Base-by-base conservation (phyloP, 2,329 filamentous ascomycete genomes). In the Dactylellina cionopaga region DNA sequence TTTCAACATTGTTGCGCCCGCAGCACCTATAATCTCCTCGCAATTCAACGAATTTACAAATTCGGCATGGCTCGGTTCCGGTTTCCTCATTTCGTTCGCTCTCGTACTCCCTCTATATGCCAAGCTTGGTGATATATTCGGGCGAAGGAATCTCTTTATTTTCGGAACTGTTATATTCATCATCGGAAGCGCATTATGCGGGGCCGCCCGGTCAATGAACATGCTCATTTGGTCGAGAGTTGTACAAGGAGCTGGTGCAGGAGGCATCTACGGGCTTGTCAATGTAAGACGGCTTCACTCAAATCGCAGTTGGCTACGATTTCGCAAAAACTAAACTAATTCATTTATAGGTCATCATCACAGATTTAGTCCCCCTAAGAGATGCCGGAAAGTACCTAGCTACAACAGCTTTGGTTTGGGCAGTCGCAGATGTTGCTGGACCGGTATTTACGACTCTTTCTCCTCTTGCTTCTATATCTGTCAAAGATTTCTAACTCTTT, bases 1-100 rank as follows among this genome's bases (percentile, higher is more conserved):
- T 76, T 80, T 83, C 19, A 86, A 85, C 17, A 86, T 87, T 73
- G 80, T 87, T 44, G 82, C 84, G 69, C 87, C 81, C 43, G 85
- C 85, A 6, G 82, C 85, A 25, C 84, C 85, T 1, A 79, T 80
- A 35, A 86, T 86, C 76, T 85, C 84, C 11, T 81, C 85, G 75
- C 84, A 86, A 13, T 81, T 80, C 46, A 76, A 80, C 19, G 80
- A 79, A 7, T 75, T 80, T 2, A 76, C 76, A 5, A 80, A 81
- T 66, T 78, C 81, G 17, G 79, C 80, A 33, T 81, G 80, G 80
- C 81, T 81, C 58, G 80, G 79, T 24, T 78, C 77, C 11, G 80
- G 78, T 19, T 81, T 80, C 60, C 64, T 81, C 56, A 71, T 81
- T 15, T 80, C 79, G 0, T 78, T 77, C 39, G 79, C 78, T 47